phyloP scores from a whole-genome alignment of 345 rosid genomes.

The Eucalyptus marginata region DNA sequence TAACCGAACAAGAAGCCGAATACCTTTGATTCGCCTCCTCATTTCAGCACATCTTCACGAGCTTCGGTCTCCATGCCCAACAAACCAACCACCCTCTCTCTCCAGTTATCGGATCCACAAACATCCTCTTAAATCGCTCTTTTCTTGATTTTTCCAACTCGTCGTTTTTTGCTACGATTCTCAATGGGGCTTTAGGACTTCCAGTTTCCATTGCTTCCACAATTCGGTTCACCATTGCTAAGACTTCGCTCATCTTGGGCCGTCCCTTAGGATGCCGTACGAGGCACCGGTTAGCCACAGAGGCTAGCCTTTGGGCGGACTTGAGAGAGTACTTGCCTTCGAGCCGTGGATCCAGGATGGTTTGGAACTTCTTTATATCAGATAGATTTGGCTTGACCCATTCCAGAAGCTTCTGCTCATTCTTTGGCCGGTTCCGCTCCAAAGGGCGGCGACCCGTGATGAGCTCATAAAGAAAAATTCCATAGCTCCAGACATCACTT shows the following conservation, averaged over 20 bases:
- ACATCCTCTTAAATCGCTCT: constrained; percentile 33
- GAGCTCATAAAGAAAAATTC: constrained; percentile 84
- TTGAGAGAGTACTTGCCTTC: constrained; percentile 58
- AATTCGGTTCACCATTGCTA: constrained; percentile 56
- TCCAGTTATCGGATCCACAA: constrained; percentile 27
- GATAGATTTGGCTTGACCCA: constrained; percentile 87
- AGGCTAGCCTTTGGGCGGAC: constrained; percentile 63
- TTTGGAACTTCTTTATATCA: constrained; percentile 48
- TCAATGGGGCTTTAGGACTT: constrained; percentile 18
- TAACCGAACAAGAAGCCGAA: not conserved
- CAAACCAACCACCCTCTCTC: constrained; percentile 41
- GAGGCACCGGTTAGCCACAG: constrained; percentile 74
- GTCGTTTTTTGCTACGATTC: constrained; percentile 12
- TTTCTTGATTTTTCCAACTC: constrained; percentile 23
- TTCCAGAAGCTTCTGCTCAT: constrained; percentile 80
- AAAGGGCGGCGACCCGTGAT: constrained; percentile 85
- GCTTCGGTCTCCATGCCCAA: constrained; percentile 42
- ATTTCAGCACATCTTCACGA: constrained; percentile 1
- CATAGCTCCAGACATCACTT: constrained; percentile 88
- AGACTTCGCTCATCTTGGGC: constrained; percentile 74
- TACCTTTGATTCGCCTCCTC: not conserved
- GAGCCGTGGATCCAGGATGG: constrained; percentile 77
- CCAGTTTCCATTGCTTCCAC: constrained; percentile 30
- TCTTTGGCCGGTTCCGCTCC: constrained; percentile 72
- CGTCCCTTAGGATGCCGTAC: constrained; percentile 47